Evolutionary conservation across 305 asterid species (phyloP), one percentile per base, ranked within the genome.

Genomic region (Fraxinus xanthoxyloides): DNA sequence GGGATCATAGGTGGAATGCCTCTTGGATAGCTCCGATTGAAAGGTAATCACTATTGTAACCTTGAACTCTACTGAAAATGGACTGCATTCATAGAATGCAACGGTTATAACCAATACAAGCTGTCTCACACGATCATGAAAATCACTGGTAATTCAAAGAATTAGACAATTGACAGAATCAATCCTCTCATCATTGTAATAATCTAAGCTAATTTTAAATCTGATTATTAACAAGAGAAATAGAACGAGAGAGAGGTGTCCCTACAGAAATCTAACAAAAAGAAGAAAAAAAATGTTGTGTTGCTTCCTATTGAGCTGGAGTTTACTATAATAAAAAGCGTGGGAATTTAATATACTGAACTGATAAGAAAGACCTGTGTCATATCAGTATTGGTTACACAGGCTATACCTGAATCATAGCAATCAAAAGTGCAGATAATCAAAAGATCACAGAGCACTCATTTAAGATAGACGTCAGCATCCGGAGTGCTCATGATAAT

Each of bases 21-120:
- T 85, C 91, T 88, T 92, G 76, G 89, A 80, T 79, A 84, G 83
- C 87, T 86, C 93, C 13, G 95, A 89, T 77, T 70, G 82, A 84
- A 94, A 94, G 75, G 95, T 92, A 59, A 94, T 85, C 82, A 81
- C 90, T 51, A 94, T 84, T 69, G 89, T 83, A 79, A 89, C 87
- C 89, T 92, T 94, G 93, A 94, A 94, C 91, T 94, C 98, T 24
- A 94, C 73, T 28, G 98, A 92, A 82, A 94, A 94, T 75, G 98
- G 97, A 79, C 98, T 94, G 90, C 89, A 82, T 46, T 3, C n/a
- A 46, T 69, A 79, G 72, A 75, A 72, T 76, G 80, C 6, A 13
- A 48, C 70, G 48, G 79, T 82, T 82, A 61, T 23, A 75, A 72
- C 69, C 81, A 75, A 24, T 80, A 26, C 32, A 69, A 48, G 77